These are phyloP conservation scores for Metschnikowia cubensis DNA, from an alignment of 805 yeast species.

Conservation along the genomic window DNA sequence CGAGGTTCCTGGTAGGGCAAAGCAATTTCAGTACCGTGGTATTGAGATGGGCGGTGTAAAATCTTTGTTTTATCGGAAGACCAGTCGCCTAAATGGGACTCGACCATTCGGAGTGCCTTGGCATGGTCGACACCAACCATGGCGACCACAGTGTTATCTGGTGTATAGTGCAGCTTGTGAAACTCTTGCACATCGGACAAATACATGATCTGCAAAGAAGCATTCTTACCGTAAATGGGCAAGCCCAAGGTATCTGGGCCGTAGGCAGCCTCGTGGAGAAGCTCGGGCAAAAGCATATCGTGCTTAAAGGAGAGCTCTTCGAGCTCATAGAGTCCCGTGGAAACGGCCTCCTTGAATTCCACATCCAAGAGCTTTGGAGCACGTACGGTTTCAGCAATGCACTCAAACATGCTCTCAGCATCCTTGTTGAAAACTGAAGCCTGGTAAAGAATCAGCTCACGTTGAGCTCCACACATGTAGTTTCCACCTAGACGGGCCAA, in stretches of 20 bases:
- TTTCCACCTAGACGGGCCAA: constrained; percentile 87
- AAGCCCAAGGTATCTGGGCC: constrained; percentile 70
- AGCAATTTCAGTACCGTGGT: constrained; percentile 46
- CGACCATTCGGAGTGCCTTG: constrained; percentile 60
- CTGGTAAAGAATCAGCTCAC: constrained; percentile 91
- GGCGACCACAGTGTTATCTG: constrained; percentile 79
- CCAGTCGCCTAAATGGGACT: constrained; percentile 64
- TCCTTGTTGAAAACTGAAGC: constrained; percentile 90
- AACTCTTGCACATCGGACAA: constrained; percentile 54
- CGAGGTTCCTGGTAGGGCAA: constrained; percentile 38
- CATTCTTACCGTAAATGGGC: constrained; percentile 79
- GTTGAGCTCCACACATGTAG: constrained; percentile 85
- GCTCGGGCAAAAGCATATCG: constrained; percentile 81
- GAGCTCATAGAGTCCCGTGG: constrained; percentile 76
- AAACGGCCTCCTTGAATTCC: constrained; percentile 70
- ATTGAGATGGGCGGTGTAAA: constrained; percentile 50
- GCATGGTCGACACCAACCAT: constrained; percentile 80
- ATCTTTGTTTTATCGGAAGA: neutral
- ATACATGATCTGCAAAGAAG: constrained; percentile 53
- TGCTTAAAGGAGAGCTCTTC: constrained; percentile 79
- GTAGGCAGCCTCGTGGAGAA: constrained; percentile 84
- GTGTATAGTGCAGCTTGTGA: constrained; percentile 63
- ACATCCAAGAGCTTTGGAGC: constrained; percentile 62
- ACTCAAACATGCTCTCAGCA: constrained; percentile 69
- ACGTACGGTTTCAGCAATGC: constrained; percentile 74